phyloP scores from a whole-genome alignment of 495 filamentous ascomycete species.

The Clavariopsis aquatica region DNA sequence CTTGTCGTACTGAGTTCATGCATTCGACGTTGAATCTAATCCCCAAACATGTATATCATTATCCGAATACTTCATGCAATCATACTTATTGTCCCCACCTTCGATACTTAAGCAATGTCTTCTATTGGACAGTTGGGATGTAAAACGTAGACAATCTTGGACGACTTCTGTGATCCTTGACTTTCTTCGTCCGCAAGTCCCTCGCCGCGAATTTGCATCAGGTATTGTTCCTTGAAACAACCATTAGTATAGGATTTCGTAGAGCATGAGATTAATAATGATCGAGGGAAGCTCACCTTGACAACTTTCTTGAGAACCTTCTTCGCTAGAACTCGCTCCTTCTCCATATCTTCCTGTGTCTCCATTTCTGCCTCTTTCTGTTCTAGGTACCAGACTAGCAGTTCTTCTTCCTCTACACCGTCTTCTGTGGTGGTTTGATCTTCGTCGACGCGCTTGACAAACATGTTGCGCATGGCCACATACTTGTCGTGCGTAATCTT shows the following conservation, averaged over 20 bases:
- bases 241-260: slow-evolving; percentile 19
- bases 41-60: not conserved
- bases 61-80: not conserved
- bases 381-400: slow-evolving; percentile 91
- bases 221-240: slow-evolving; percentile 72
- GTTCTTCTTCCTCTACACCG: slow-evolving; percentile 83
- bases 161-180: slow-evolving; percentile 52
- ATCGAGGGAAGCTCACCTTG: slow-evolving; percentile 64
- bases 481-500: slow-evolving; percentile 97
- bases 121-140: slow-evolving; percentile 94
- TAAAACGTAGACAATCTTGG: slow-evolving; percentile 77
- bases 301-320: slow-evolving; percentile 97
- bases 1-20: no score
- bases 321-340: slow-evolving; percentile 71
- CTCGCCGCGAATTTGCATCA: slow-evolving; percentile 88
- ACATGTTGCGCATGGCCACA: slow-evolving; percentile 79
- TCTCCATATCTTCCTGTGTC: slow-evolving; percentile 74
- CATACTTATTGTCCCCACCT: not conserved
- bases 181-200: slow-evolving; percentile 65
- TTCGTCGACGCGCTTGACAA: slow-evolving; percentile 80
- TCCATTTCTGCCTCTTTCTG: slow-evolving; percentile 83
- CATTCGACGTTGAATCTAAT: not conserved
- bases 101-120: slow-evolving; percentile 45
- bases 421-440: slow-evolving; percentile 71
- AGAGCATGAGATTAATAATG: not conserved